A percentile compares a stretch with the other conserved stretches of the same genome.
Conservation (phyloP, 495 filamentous ascomycete genomes). For the Tuber umbilicatum region DNA sequence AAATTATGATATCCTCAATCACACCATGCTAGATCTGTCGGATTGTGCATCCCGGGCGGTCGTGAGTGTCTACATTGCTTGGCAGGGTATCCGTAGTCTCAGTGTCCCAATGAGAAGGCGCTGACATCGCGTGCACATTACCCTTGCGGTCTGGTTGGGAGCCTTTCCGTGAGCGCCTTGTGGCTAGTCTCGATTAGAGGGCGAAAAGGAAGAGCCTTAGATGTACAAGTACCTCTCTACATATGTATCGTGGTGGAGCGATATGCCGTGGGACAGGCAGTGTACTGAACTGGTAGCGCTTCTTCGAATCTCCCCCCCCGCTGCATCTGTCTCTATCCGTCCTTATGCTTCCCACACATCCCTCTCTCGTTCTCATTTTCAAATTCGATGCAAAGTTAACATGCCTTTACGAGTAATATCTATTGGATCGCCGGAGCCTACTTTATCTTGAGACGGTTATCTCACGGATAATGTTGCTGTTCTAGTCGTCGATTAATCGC, state of each 20-base stretch:
- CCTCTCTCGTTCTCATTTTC: not conserved
- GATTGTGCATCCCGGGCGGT: constrained; percentile 29
- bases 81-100: constrained; percentile 29
- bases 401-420: not conserved
- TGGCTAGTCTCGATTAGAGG: constrained; percentile 7
- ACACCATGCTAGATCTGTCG: constrained; percentile 34
- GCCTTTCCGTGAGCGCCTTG: constrained; percentile 15
- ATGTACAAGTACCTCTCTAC: not conserved
- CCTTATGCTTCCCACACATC: not conserved
- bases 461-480: not conserved
- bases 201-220: not conserved
- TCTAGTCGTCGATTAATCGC: not conserved
- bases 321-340: not conserved
- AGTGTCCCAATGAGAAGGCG: constrained; percentile 22
- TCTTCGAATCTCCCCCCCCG: not conserved
- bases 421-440: constrained; percentile 5
- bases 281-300: not conserved
- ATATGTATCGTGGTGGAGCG: not conserved
- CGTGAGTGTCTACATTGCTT: constrained; percentile 28
- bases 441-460: constrained; percentile 2
- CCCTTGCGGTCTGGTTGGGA: constrained; percentile 31
- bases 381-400: not conserved
- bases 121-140: constrained; percentile 35
- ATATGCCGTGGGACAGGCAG: not conserved
- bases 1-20: constrained; percentile 19